These are phyloP conservation scores for Boletus semigastroideus DNA, from an alignment of 1,284 basidiomycete species.

Conservation along the genomic window DNA sequence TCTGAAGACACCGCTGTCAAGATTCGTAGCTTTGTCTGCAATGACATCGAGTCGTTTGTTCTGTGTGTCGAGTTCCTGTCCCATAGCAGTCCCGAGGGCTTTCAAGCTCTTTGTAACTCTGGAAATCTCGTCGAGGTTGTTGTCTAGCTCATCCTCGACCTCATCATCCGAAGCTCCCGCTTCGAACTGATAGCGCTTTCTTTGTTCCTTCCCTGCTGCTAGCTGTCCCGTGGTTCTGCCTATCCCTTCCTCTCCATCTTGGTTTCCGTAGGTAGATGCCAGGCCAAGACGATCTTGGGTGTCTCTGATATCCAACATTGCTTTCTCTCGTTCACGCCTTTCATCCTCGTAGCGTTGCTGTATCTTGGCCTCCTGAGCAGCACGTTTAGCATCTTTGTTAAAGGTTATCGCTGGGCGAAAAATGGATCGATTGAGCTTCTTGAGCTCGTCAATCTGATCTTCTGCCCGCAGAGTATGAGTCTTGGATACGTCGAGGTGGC, in stretches of 20 bases:
- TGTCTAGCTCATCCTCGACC: conserved; percentile 88
- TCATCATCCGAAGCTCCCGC: conserved; percentile 96
- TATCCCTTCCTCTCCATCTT: conserved; percentile 46
- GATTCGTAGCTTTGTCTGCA: conserved; percentile 62
- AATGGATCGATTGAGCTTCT: conserved; percentile 92
- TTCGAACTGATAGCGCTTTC: conserved; percentile 92
- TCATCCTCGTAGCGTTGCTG: conserved; percentile 90
- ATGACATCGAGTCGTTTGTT: conserved; percentile 71
- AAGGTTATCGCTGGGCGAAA: conserved; percentile 90
- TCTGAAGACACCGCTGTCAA: conserved; percentile 63
- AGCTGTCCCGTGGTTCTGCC: conserved; percentile 46
- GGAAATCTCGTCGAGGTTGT: conserved; percentile 88
- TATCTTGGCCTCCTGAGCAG: conserved; percentile 88
- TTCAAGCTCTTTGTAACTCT: conserved; percentile 83
- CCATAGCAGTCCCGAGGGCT: conserved; percentile 82
- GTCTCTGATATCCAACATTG: conserved; percentile 83
- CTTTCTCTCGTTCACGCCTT: conserved; percentile 80
- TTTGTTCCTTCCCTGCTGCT: conserved; percentile 60
- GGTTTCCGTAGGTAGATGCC: conserved; percentile 62
- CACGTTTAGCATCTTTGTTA: conserved; percentile 91
- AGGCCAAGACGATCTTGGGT: conserved; percentile 84
- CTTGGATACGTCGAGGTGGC: conserved; percentile 93
- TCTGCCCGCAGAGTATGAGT: conserved; percentile 87
- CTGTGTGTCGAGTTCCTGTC: conserved; percentile 78
- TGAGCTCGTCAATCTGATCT: conserved; percentile 93